Evolutionary conservation across 179 eudicot species (phyloP), one percentile per base, ranked within the genome.

Genomic region (Amaranthus tricolor): DNA sequence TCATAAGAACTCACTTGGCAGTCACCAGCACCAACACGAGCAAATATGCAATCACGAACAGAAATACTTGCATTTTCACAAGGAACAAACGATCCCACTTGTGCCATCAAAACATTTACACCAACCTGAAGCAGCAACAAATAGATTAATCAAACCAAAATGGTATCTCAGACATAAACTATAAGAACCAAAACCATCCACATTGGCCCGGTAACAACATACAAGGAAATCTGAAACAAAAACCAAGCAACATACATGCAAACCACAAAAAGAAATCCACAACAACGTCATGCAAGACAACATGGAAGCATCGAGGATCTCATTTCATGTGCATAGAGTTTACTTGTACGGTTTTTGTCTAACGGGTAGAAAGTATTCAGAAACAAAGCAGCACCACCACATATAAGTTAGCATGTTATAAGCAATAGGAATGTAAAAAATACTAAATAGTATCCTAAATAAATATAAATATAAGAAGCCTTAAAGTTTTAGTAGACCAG

Each of bases 11-110:
- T 85, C 76, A 95, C 99, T 88, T 95, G 99, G 83, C 97, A 95
- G 73, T 95, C 99, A 71, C 99, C 99, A 65, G 99, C 99, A 80
- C 97, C 99, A 47, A 95, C 99, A 75, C 99, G 99, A 83, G 99
- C 96, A 86, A 92, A 95, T 68, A 95, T 89, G 84, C 97, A 95
- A 85, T 95, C 99, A 81, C 99, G 97, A 74, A 95, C 79, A 72
- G 99, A 92, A 83, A 95, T 85, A 78, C 76, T 84, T 78, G 99
- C 99, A n/a, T 82, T 89, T 81, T 89, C 95, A 82, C 99, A 95
- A 71, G 99, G 99, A 74, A 95, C 86, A 71, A 90, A 95, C 20
- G 88, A 95, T 57, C 99, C 99, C 74, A 95, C 89, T 85, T 95
- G 99, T 16, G 97, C 99, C 99, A 95, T 90, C 74, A 95, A 82